Evolutionary conservation across 108 stramenopile genomes (phyloP).

Genomic region (Chaetoceros tenuissimus): DNA sequence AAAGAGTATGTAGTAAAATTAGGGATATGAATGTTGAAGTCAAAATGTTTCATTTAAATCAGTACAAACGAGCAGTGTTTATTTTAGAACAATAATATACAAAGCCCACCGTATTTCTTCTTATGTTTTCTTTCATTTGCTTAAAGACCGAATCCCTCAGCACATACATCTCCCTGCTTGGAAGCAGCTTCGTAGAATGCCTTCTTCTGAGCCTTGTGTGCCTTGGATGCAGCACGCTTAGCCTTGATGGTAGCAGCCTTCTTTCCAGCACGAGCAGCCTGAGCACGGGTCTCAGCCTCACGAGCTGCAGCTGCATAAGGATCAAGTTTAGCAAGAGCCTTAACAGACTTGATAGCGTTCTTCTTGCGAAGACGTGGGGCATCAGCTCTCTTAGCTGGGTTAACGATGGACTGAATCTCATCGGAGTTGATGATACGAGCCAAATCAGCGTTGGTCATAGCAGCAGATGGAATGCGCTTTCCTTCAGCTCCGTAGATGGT

Average conservation of each 20-base stretch:
- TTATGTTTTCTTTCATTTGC: slow-evolving; percentile 14
- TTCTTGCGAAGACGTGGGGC: slow-evolving; percentile 79
- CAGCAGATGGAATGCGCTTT: slow-evolving; percentile 80
- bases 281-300: slow-evolving; percentile 56
- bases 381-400: slow-evolving; percentile 74
- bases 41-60: no score
- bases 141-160: slow-evolving; percentile 60
- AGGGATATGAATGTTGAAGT: no score
- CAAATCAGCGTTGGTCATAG: slow-evolving; percentile 97
- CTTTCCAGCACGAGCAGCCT: slow-evolving; percentile 52
- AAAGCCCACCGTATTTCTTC: not conserved
- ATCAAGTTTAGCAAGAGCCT: slow-evolving; percentile 86
- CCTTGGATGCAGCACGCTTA: slow-evolving; percentile 53
- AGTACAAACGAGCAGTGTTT: not conserved
- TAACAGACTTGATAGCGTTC: slow-evolving; percentile 87
- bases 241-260: slow-evolving; percentile 44
- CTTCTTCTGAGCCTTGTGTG: slow-evolving; percentile 56
- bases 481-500: slow-evolving; percentile 86
- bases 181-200: slow-evolving; percentile 64
- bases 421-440: slow-evolving; percentile 97
- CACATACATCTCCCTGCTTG: slow-evolving; percentile 80
- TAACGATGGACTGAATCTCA: slow-evolving; percentile 93
- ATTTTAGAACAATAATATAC: no score
- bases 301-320: slow-evolving; percentile 88
- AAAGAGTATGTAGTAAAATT: no score